Percentiles rank a stretch among this genome's conserved stretches.
Conservation (phyloP, 345 rosid genomes). For the Lenwebbia sp. region DNA sequence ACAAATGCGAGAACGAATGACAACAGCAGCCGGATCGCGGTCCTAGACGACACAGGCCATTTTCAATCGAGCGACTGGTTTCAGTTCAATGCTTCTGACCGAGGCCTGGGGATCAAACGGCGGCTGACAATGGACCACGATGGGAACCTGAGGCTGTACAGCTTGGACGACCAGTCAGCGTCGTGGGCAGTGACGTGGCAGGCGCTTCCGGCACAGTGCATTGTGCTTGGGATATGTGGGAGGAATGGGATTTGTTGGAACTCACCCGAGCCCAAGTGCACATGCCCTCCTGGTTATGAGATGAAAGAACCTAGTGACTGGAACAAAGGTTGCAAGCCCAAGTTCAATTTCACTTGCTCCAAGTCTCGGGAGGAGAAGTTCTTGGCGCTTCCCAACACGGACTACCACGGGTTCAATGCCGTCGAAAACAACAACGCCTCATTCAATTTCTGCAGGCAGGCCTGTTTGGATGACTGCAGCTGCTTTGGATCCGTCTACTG, state of each 20-base stretch:
- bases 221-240: conserved; percentile 35
- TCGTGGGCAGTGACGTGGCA: conserved; percentile 28
- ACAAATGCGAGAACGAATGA: conserved; percentile 13
- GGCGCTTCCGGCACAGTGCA: conserved; percentile 13
- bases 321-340: conserved; percentile 34
- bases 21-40: conserved; percentile 21
- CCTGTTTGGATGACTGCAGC: conserved; percentile 17
- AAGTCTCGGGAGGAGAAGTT: conserved; percentile 3
- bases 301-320: conserved; percentile 10
- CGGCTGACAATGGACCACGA: conserved; percentile 31
- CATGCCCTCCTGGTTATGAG: conserved; percentile 35
- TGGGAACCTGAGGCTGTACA: conserved; percentile 35
- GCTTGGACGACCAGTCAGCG: conserved; percentile 12
- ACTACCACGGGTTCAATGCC: conserved; percentile 24
- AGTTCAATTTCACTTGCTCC: conserved; percentile 12
- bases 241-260: conserved; percentile 27
- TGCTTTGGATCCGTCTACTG: conserved; percentile 27
- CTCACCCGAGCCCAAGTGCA: conserved; percentile 20
- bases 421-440: background rate
- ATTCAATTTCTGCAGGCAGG: conserved; percentile 12
- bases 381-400: conserved; percentile 8
- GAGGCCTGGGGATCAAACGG: conserved; percentile 18
- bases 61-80: conserved; percentile 24
- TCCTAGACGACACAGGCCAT: conserved; percentile 21
- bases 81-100: conserved; percentile 20